Base-by-base conservation (phyloP, 1,284 basidiomycete genomes). In the Sporisorium exsertum region DNA sequence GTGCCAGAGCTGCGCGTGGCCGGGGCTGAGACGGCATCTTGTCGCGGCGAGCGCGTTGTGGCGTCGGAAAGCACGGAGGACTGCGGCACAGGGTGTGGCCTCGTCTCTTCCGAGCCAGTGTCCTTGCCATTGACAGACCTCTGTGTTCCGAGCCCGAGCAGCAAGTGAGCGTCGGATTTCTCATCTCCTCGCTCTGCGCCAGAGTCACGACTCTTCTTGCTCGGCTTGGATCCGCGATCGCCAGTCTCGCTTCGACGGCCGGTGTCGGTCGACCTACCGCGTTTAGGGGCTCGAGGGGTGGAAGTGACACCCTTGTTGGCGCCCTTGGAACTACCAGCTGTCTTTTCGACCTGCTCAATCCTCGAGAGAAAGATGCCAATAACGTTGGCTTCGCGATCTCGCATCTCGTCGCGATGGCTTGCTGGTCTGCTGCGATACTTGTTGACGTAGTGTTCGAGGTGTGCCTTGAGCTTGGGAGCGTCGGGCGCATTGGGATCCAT, bases 381-480 rank as follows among this genome's bases (percentile, higher is more conserved):
- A 37, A 81, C 80, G 10, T 65, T 66, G 33, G 61, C 68, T 58
- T 81, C 80, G 43, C 79, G 65, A 20, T 80, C 79, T 37, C 77
- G 71, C 78, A 80, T 79, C 35, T 81, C 80, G 52, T 81, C 80
- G 40, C 67, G 62, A 16, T 54, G 60, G 20, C 58, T 62, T 3
- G 58, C 53, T 12, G 68, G 58, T 13, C 57, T 54, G 22, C 53
- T 40, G 18, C 53, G 42, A 20, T 71, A 61, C 24, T 42, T 65
- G 29, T 66, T 55, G 63, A 73, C 61, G 62, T 69, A 80, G 47
- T 68, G 72, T 45, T 69, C 55, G 33, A 79, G 63, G 32, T 79
- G 77, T 5, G 55, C 57, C n/a, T 71, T 64, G 29, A 83, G 56
- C 35, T 64, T 66, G n/a, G 64, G 64, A 20, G 78, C 76, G 33